Evolutionary conservation across 345 rosid genomes (phyloP).

Genomic region (Ceriops tagal): DNA sequence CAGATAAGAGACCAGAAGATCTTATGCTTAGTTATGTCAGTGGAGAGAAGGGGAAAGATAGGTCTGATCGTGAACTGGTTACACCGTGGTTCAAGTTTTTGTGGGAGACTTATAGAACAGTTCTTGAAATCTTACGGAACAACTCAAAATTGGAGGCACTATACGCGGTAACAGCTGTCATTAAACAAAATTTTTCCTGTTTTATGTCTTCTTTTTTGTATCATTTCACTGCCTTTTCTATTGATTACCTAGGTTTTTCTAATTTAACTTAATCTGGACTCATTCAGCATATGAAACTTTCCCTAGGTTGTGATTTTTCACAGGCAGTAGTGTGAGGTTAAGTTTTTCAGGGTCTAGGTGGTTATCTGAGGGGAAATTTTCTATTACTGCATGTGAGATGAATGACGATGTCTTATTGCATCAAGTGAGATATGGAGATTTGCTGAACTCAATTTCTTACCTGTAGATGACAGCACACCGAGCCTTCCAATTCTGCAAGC

Average conservation of each 20-base stretch:
- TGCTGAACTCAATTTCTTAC: conserved; percentile 10
- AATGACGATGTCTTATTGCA: not conserved
- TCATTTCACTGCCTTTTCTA: not conserved
- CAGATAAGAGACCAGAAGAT: conserved; percentile 95
- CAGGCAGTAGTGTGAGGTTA: too few relatives aligned
- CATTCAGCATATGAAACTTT: too few relatives aligned
- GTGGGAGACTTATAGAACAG: conserved; percentile 99
- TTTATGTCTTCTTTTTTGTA: not conserved
- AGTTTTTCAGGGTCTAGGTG: too few relatives aligned
- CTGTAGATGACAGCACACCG: conserved; percentile 95
- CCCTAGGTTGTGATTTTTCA: too few relatives aligned
- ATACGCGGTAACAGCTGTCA: conserved; percentile 72
- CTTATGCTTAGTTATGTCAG: conserved; percentile 97
- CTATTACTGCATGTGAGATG: not conserved
- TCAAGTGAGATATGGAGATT: not conserved
- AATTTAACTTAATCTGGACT: too few relatives aligned
- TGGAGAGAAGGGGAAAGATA: conserved; percentile 97
- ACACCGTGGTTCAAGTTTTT: conserved; percentile 99
- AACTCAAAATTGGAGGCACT: conserved; percentile 96
- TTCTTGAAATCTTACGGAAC: conserved; percentile 90
- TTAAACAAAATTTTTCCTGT: not conserved
- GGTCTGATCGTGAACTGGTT: conserved; percentile 96
- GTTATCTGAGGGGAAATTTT: too few relatives aligned
- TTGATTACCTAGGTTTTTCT: not conserved
- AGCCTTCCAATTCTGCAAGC: conserved; percentile 98